Percentiles rank a stretch among this genome's conserved stretches.
Evolutionary conservation across 768 basidiomycete species (phyloP).

Genomic region (Cytidiella melzeri): DNA sequence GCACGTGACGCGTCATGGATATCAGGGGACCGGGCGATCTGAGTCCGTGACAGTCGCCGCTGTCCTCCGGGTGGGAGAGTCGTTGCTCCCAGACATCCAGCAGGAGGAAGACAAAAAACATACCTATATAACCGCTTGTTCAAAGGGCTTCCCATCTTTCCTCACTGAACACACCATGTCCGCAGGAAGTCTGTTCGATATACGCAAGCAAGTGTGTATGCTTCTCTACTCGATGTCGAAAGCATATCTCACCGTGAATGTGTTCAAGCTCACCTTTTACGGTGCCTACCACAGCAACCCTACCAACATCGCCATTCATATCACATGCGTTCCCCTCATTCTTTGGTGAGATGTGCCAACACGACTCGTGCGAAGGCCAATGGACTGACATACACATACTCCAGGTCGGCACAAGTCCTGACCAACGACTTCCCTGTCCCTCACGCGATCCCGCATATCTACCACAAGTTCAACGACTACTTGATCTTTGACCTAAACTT

Average conservation of each 20-base stretch:
- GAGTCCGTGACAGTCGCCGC: no score
- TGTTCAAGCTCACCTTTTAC: slow-evolving; percentile 77
- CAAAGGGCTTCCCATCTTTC: no score
- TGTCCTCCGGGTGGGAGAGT: no score
- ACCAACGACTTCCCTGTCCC: slow-evolving; percentile 37
- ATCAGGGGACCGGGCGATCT: no score
- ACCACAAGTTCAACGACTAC: slow-evolving; percentile 51
- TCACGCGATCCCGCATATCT: slow-evolving; percentile 44
- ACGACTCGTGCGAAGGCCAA: neutral
- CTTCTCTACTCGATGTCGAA: neutral
- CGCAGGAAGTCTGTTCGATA: slow-evolving; percentile 45
- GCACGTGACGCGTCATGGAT: no score
- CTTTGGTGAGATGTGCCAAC: slow-evolving; percentile 50
- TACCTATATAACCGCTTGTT: no score
- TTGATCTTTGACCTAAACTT: slow-evolving; percentile 68
- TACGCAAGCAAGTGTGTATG: slow-evolving; percentile 58
- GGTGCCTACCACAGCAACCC: slow-evolving; percentile 87
- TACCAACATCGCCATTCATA: slow-evolving; percentile 79
- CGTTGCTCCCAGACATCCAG: no score
- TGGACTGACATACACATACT: slow-evolving; percentile 30
- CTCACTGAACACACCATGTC: no score
- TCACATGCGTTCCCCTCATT: slow-evolving; percentile 78
- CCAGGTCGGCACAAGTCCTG: slow-evolving; percentile 10
- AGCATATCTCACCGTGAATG: neutral
- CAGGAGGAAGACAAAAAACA: no score